A percentile compares a stretch with the other conserved stretches of the same genome.
Evolutionary conservation across 176 grass and related monocot genomes (phyloP).

Genomic region (Microstegium vimineum): DNA sequence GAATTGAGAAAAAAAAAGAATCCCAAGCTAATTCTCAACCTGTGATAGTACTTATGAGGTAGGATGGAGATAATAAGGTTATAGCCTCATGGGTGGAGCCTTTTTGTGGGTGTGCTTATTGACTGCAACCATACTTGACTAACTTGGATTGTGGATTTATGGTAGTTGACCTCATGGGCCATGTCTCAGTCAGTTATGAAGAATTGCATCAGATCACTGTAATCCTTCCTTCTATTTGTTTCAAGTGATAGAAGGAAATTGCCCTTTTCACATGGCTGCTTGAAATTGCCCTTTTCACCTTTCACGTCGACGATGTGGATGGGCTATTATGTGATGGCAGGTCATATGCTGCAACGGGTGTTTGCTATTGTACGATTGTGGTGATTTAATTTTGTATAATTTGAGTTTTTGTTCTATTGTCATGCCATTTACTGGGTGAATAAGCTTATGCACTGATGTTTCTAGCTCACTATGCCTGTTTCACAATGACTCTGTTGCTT

Average conservation of each 20-base stretch:
- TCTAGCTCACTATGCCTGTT: neutral
- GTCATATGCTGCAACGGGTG: neutral
- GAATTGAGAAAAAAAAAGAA: too few species aligned
- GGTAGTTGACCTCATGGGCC: neutral
- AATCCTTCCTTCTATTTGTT: neutral
- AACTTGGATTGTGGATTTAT: neutral
- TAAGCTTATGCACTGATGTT: neutral
- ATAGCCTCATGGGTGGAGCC: neutral
- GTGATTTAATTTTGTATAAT: neutral
- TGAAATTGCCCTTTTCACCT: neutral
- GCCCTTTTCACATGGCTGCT: neutral
- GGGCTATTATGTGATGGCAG: neutral
- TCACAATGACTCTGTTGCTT: neutral
- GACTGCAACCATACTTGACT: neutral
- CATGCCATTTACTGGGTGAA: neutral
- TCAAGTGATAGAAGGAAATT: neutral
- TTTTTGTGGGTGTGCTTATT: neutral
- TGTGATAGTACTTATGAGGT: neutral
- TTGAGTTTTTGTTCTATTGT: neutral
- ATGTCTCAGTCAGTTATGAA: neutral
- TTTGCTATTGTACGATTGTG: neutral
- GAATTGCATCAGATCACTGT: neutral
- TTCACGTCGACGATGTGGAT: neutral
- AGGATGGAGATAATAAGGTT: neutral
- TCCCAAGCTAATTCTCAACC: neutral